These are phyloP conservation scores for Microstegium vimineum DNA, from an alignment of 176 grass and related monocot genomes.

Conservation along the genomic window DNA sequence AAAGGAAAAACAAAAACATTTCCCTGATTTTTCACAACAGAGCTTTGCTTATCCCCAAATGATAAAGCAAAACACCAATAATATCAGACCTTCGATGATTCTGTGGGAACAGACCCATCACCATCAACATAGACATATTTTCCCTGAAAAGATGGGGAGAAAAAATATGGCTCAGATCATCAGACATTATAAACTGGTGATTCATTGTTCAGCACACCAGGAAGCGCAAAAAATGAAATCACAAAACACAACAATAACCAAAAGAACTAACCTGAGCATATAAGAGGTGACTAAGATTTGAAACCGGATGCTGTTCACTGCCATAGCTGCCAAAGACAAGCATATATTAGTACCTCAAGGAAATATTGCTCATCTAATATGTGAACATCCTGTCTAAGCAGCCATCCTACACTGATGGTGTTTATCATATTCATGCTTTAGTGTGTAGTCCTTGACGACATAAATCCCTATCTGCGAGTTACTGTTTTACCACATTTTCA, in stretches of 20 bases:
- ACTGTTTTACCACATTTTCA: not conserved
- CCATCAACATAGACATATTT: conserved; percentile 80
- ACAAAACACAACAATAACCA: conserved; percentile 3
- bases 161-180: not conserved
- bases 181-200: not conserved
- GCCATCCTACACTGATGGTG: not conserved
- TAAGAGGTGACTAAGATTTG: conserved; percentile 55
- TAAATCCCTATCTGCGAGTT: not conserved
- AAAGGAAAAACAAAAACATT: not conserved
- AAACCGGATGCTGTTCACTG: conserved; percentile 60
- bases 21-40: not conserved
- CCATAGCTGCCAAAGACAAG: conserved; percentile 67
- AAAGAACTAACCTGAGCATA: conserved; percentile 55
- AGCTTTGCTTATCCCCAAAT: not conserved
- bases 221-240: not conserved
- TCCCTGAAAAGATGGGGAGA: conserved; percentile 30
- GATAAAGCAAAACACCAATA: not conserved
- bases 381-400: not conserved
- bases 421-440: not conserved
- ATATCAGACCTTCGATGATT: conserved; percentile 74
- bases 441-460: not conserved
- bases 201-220: not conserved
- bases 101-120: conserved; percentile 85
- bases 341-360: conserved; percentile 10
- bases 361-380: no score